A percentile compares a stretch with the other conserved stretches of the same genome.
These are phyloP conservation scores for Heimioporus sp. DNA, from an alignment of 768 basidiomycete species.

Conservation along the genomic window DNA sequence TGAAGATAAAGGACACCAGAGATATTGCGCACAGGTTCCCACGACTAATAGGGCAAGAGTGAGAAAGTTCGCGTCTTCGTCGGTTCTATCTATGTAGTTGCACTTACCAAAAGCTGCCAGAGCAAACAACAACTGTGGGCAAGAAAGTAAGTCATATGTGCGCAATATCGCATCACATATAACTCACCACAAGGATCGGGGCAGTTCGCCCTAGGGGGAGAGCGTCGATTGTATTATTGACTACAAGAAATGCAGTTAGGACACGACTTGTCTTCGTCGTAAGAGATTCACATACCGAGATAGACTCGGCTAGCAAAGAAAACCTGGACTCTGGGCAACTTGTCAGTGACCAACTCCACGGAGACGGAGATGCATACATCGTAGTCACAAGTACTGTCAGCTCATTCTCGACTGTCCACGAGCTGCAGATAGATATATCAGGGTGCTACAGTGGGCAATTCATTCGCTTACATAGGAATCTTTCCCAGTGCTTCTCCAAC, in stretches of 20 bases:
- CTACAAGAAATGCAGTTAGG: constrained; percentile 1
- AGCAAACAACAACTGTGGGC: constrained; percentile 8
- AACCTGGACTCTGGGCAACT: constrained; percentile 7
- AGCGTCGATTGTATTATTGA: neutral
- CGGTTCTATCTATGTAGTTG: neutral
- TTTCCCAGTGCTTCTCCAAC: constrained; percentile 1
- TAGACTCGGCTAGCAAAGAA: constrained; percentile 13
- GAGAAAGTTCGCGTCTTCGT: neutral
- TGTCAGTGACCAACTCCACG: neutral
- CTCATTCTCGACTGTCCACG: constrained; percentile 16
- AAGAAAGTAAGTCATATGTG: neutral
- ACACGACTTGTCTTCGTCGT: neutral
- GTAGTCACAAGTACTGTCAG: constrained; percentile 14
- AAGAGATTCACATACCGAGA: constrained; percentile 2
- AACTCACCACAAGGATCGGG: constrained; percentile 10
- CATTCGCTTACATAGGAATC: constrained; percentile 8
- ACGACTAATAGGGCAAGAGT: neutral
- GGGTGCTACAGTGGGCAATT: neutral
- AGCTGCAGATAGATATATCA: constrained; percentile 5
- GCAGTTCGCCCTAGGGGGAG: constrained; percentile 12
- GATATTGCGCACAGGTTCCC: constrained; percentile 5
- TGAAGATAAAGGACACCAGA: neutral
- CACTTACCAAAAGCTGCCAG: constrained; percentile 10
- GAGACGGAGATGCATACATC: constrained; percentile 5
- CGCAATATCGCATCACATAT: neutral